Conservation (phyloP, 345 rosid genomes). For the Salix exigua region DNA sequence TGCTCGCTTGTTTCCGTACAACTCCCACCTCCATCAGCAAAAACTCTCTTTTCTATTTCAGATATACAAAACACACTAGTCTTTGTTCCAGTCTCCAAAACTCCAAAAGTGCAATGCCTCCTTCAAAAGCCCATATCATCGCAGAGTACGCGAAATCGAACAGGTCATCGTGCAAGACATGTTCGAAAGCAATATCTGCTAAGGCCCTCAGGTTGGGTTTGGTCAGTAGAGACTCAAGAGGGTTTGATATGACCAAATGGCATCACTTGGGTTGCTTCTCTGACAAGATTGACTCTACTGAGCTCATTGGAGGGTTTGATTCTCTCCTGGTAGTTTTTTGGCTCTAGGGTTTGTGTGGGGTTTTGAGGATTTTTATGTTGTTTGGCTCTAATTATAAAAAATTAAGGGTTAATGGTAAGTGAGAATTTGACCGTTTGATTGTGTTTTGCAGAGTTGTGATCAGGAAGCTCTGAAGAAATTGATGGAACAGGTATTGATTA, state of each 20-base stretch:
- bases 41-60: neutral
- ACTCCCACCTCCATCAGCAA: neutral
- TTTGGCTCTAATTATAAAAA: neutral
- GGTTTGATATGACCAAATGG: constrained; percentile 75
- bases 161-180: constrained; percentile 72
- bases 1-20: neutral
- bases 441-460: constrained; percentile 43
- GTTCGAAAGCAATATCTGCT: constrained; percentile 48
- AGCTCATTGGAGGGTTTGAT: constrained; percentile 53
- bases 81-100: neutral
- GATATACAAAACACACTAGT: neutral
- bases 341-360: neutral
- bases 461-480: constrained; percentile 64
- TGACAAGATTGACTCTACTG: constrained; percentile 34
- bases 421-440: neutral
- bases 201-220: constrained; percentile 59
- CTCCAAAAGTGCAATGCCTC: neutral
- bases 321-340: constrained; percentile 44
- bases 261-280: constrained; percentile 67
- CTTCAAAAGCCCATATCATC: constrained; percentile 29
- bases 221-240: constrained; percentile 56
- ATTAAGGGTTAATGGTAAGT: neutral
- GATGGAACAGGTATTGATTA: constrained; percentile 33
- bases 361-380: neutral
- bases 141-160: constrained; percentile 86